Conservation (phyloP, 2,329 filamentous ascomycete species). For the Didymella glomerata region DNA sequence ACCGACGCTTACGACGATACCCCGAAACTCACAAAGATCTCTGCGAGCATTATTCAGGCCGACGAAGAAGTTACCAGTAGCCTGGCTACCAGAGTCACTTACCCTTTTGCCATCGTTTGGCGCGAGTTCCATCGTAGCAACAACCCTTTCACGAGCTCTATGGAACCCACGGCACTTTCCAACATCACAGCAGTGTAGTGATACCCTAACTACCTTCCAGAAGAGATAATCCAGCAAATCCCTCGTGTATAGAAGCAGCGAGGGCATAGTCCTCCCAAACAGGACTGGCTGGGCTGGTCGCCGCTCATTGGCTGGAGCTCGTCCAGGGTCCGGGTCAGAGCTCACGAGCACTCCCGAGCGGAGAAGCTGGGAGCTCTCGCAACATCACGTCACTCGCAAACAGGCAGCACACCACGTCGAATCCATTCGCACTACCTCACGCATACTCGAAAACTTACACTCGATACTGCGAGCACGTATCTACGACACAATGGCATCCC, state of each 20-base stretch:
- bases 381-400: conserved; percentile 23
- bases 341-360: conserved; percentile 18
- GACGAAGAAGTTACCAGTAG: background rate
- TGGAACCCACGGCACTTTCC: background rate
- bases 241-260: background rate
- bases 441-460: background rate
- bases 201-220: background rate
- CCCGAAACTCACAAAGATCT: background rate
- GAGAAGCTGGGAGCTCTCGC: conserved; percentile 20
- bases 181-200: background rate
- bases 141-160: background rate
- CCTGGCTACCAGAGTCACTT: background rate
- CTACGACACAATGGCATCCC: conserved; percentile 54
- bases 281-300: background rate
- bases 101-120: background rate
- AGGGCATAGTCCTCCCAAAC: conserved; percentile 5
- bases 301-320: conserved; percentile 2
- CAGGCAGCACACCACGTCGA: conserved; percentile 7
- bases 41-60: background rate
- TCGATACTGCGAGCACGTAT: background rate
- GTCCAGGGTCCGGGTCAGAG: conserved; percentile 3
- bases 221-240: background rate
- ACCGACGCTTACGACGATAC: background rate
- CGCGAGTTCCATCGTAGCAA: background rate
- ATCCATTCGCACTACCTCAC: background rate